phyloP scores from a whole-genome alignment of 495 filamentous ascomycete genomes.

The Chlorociboria aeruginascens region DNA sequence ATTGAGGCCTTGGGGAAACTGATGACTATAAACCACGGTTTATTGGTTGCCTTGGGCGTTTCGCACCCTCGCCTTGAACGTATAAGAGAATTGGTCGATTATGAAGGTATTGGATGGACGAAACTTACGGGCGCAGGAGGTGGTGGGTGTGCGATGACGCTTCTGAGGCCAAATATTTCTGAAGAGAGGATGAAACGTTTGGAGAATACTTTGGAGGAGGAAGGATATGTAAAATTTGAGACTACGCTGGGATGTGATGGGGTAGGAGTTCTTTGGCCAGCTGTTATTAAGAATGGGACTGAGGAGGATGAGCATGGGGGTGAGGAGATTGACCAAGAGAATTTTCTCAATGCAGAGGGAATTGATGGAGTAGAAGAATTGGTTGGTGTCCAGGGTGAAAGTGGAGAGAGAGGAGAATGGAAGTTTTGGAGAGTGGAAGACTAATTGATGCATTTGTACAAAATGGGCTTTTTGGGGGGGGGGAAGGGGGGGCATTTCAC shows the following conservation, averaged over 20 bases:
- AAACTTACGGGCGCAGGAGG: constrained; percentile 94
- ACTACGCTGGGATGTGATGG: constrained; percentile 85
- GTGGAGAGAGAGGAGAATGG: constrained; percentile 68
- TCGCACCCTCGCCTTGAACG: constrained; percentile 90
- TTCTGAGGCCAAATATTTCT: constrained; percentile 53
- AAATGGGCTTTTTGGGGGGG: too few relatives aligned
- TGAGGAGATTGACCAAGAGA: constrained; percentile 85
- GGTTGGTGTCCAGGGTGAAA: constrained; percentile 49
- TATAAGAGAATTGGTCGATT: constrained; percentile 82
- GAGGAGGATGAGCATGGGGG: constrained; percentile 53
- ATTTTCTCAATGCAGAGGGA: constrained; percentile 73
- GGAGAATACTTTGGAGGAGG: constrained; percentile 52
- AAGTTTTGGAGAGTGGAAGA: constrained; percentile 75
- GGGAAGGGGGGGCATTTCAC: too few relatives aligned
- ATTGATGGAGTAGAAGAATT: constrained; percentile 68
- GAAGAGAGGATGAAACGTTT: constrained; percentile 43
- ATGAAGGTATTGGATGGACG: constrained; percentile 86
- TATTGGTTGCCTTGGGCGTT: constrained; percentile 77
- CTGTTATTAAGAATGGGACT: constrained; percentile 64
- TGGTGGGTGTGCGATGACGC: constrained; percentile 86
- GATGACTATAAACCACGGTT: constrained; percentile 85
- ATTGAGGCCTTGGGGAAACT: constrained; percentile 68
- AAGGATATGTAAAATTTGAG: constrained; percentile 74
- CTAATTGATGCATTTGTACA: constrained; percentile 5
- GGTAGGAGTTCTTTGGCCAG: constrained; percentile 85